Evolutionary conservation across 371 early-diverging fungal genomes (phyloP), one percentile per base, ranked within the genome.

Genomic region (Mucor lusitanicus): DNA sequence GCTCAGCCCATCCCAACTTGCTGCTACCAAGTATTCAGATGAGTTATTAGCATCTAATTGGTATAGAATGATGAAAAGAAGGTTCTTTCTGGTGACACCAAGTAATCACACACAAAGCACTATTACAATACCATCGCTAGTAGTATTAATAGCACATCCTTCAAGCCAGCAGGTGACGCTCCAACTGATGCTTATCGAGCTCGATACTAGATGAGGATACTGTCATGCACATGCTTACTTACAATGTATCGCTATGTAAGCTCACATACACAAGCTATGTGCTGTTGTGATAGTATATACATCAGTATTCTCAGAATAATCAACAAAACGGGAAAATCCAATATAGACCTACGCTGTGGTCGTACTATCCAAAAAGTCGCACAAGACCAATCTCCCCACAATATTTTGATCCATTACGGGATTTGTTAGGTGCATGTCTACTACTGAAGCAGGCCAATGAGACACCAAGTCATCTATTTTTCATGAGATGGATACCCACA

Each of bases 301-400:
- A 48, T 48, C 25, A 6, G 8, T 8, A 50, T 50, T 50, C 50
- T 50, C 50, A 50, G 50, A 50, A 50, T 12, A 50, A 50, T 3
- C 21, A 25, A 44, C 33, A 33, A 44, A 44, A 44, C 44, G 44
- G 21, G 25, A 50, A 50, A 50, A 21, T 11, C 8, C 50, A 50
- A 25, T 12, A 50, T 23, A 35, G n/a, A 37, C 37, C 50, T 25
- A 12, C 50, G 3, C 37, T 37, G 35, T 35, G 37, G 37, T 37
- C 12, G 37, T 13, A 37, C 25, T 50, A 23, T 50, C 9, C 21
- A 30, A 23, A 25, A 12, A 21, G 50, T 50, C 12, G 25, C 50
- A 50, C 50, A 50, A 50, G 3, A 50, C 50, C 50, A 50, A 50
- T 50, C 21, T 50, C 50, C 50, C 50, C 50, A 50, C 50, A 50